Percentiles rank a stretch among this genome's conserved stretches.
Evolutionary conservation across 805 yeast species (phyloP).

Genomic region (Candida taoyuanica): DNA sequence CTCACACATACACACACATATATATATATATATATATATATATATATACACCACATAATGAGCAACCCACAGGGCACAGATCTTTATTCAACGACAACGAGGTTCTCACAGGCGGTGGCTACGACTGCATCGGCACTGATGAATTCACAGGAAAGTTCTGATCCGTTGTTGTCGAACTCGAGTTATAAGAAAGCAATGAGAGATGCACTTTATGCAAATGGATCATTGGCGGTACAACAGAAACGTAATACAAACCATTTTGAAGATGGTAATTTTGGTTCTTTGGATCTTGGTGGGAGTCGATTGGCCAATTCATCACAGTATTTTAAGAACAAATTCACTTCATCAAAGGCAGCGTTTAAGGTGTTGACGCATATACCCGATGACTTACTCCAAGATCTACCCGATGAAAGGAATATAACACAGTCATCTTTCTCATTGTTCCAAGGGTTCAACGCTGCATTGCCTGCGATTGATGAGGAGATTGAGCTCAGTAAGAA

Average conservation of each 20-base stretch:
- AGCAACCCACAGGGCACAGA: slow-evolving; percentile 14
- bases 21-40: not conserved
- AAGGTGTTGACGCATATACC: slow-evolving; percentile 51
- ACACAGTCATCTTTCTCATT: slow-evolving; percentile 43
- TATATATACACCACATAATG: not conserved
- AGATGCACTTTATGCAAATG: slow-evolving; percentile 34
- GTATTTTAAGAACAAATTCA: slow-evolving; percentile 35
- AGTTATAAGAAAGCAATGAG: slow-evolving; percentile 43
- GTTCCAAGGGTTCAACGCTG: slow-evolving; percentile 67
- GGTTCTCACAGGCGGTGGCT: slow-evolving; percentile 45
- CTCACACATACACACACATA: not conserved
- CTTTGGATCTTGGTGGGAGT: slow-evolving; percentile 24
- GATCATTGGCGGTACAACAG: slow-evolving; percentile 29
- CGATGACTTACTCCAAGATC: slow-evolving; percentile 53
- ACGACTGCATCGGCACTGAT: slow-evolving; percentile 54
- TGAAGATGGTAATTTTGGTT: too few relatives aligned
- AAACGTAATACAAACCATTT: too few relatives aligned
- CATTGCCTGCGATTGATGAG: slow-evolving; percentile 47
- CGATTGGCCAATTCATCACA: slow-evolving; percentile 32
- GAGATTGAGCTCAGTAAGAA: slow-evolving; percentile 30
- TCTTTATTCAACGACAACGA: slow-evolving; percentile 29
- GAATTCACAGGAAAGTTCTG: slow-evolving; percentile 21
- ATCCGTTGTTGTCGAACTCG: slow-evolving; percentile 34
- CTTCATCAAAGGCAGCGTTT: slow-evolving; percentile 36
- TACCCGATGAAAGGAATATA: slow-evolving; percentile 37